These are phyloP conservation scores for Aspergillus sclerotiicarbonarius DNA, from an alignment of 495 filamentous ascomycete genomes.

Conservation along the genomic window DNA sequence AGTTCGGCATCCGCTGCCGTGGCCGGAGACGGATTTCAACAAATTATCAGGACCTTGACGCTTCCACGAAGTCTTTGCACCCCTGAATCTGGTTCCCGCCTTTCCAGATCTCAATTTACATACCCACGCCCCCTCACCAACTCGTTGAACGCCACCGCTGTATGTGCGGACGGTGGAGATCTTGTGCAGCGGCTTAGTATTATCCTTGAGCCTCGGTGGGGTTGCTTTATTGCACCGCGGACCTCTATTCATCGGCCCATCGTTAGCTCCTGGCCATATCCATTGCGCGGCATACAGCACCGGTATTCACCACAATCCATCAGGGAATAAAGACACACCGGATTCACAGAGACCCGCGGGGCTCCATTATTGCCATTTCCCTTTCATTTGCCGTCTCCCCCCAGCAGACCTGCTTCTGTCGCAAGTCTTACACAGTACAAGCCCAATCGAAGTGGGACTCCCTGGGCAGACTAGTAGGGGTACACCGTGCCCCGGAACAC, in stretches of 20 bases:
- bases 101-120: background rate
- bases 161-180: background rate
- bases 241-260: slow-evolving; percentile 3
- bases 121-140: background rate
- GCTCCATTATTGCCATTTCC: background rate
- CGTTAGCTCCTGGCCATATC: slow-evolving; percentile 5
- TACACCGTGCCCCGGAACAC: background rate
- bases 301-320: background rate
- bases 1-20: background rate
- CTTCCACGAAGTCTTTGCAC: background rate
- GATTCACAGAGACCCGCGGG: background rate
- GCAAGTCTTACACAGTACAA: background rate
- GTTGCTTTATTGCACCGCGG: slow-evolving; percentile 10
- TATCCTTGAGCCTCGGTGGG: slow-evolving; percentile 16
- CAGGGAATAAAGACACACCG: background rate
- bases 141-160: background rate
- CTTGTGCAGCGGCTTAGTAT: slow-evolving; percentile 10
- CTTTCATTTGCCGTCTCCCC: background rate
- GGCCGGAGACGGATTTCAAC: background rate
- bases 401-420: background rate
- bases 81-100: background rate
- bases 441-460: background rate
- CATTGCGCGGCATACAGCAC: background rate
- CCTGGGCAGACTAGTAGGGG: background rate
- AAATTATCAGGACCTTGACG: background rate